Conservation (phyloP, 2,329 filamentous ascomycete genomes). For the Fusarium sp. region DNA sequence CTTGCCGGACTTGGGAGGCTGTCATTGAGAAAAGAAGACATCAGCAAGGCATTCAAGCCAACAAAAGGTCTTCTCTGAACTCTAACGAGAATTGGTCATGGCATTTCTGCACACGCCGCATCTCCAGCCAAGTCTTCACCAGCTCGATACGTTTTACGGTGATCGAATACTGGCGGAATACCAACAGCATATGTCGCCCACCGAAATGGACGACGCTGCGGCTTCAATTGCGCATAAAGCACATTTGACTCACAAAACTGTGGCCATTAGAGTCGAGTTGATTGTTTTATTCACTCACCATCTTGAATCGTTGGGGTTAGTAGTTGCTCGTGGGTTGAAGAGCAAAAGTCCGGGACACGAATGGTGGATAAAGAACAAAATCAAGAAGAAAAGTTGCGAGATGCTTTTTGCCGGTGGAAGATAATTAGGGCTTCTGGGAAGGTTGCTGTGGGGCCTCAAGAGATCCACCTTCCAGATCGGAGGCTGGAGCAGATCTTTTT, state of each 20-base stretch:
- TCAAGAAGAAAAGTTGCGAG: conserved; percentile 42
- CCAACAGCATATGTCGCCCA: conserved; percentile 46
- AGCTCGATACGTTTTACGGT: conserved; percentile 41
- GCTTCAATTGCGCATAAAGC: conserved; percentile 50
- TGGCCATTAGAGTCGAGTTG: conserved; percentile 54
- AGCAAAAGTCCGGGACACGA: conserved; percentile 50
- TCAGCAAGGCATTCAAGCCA: conserved; percentile 87
- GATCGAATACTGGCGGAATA: conserved; percentile 49
- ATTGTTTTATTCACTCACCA: conserved; percentile 53
- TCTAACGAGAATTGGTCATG: conserved; percentile 81
- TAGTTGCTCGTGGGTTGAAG: conserved; percentile 52
- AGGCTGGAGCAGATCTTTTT: conserved; percentile 8
- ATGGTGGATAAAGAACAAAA: conserved; percentile 44
- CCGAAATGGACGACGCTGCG: conserved; percentile 43
- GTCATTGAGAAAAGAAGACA: conserved; percentile 99
- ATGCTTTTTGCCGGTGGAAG: conserved; percentile 45
- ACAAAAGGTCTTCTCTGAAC: conserved; percentile 84
- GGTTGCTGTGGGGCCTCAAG: not conserved
- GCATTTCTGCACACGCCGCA: conserved; percentile 65
- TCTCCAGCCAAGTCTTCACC: conserved; percentile 77
- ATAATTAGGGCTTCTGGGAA: conserved; percentile 53
- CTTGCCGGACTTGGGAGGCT: conserved; percentile 98
- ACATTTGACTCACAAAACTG: conserved; percentile 52
- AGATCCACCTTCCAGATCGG: not conserved
- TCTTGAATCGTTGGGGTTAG: conserved; percentile 53